Conservation (phyloP, 2,329 filamentous ascomycete species). For the Fusarium avenaceum region DNA sequence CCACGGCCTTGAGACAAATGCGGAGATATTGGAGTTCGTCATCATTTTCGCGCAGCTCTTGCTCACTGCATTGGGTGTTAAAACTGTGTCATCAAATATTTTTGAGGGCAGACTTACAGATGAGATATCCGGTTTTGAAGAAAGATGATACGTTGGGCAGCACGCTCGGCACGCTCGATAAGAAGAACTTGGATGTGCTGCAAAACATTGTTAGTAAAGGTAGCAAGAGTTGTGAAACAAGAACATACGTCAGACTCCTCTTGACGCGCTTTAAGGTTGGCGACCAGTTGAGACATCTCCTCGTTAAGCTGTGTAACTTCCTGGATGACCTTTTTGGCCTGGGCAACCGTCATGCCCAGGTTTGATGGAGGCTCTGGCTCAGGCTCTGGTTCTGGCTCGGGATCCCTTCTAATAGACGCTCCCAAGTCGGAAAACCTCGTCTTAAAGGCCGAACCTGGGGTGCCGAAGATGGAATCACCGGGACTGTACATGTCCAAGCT, state of each 20-base stretch:
- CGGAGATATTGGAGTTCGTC: constrained; percentile 72
- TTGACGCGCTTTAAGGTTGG: constrained; percentile 66
- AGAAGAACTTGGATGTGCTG: constrained; percentile 74
- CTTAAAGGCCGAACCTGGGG: constrained; percentile 55
- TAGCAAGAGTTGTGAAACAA: background rate
- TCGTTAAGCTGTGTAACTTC: constrained; percentile 61
- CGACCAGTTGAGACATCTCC: constrained; percentile 64
- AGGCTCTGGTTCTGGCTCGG: constrained; percentile 48
- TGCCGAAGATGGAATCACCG: constrained; percentile 52
- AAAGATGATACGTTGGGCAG: constrained; percentile 70
- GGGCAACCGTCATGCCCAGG: constrained; percentile 51
- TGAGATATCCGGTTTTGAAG: constrained; percentile 70
- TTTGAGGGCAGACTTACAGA: constrained; percentile 59
- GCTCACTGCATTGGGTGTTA: constrained; percentile 59
- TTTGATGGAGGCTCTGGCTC: constrained; percentile 49
- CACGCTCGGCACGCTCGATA: constrained; percentile 68
- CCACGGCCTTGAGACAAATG: constrained; percentile 72
- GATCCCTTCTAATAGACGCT: constrained; percentile 51
- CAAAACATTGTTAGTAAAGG: constrained; percentile 44
- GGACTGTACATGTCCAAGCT: constrained; percentile 49
- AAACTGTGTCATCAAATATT: background rate
- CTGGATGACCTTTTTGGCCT: constrained; percentile 56
- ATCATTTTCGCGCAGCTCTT: constrained; percentile 68
- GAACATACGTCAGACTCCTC: constrained; percentile 70
- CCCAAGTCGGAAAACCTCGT: constrained; percentile 59